Conservation (phyloP, 305 asterid species). For the Fraxinus albicans region DNA sequence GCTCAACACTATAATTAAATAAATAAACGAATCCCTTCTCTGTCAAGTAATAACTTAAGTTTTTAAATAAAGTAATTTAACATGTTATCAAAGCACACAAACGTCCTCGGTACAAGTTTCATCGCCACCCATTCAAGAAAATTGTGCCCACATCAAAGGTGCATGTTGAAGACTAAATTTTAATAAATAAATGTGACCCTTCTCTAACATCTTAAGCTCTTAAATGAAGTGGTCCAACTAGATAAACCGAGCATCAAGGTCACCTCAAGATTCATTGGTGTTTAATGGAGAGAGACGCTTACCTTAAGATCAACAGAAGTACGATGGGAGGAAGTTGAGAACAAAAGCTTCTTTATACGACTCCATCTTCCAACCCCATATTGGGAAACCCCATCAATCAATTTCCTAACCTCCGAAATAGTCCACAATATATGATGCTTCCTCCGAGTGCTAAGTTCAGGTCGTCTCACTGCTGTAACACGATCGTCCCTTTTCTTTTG, state of each 20-base stretch:
- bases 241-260: constrained; percentile 1
- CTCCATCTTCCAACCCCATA: constrained; percentile 93
- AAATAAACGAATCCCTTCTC: neutral
- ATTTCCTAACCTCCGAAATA: constrained; percentile 64
- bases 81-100: neutral
- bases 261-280: neutral
- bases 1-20: neutral
- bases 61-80: neutral
- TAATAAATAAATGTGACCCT: neutral
- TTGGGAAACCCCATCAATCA: constrained; percentile 82
- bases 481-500: constrained; percentile 24
- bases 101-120: neutral
- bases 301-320: constrained; percentile 94
- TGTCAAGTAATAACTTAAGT: neutral
- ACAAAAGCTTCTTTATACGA: constrained; percentile 67
- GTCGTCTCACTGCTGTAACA: constrained; percentile 28
- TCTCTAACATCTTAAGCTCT: neutral
- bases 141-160: neutral
- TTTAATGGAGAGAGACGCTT: constrained; percentile 1
- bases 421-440: constrained; percentile 85
- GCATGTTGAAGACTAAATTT: neutral
- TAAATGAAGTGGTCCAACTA: neutral
- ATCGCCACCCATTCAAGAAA: neutral
- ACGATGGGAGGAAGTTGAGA: constrained; percentile 76
- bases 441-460: constrained; percentile 54